Base-by-base conservation (phyloP, 23 red algal genomes). In the Gracilaria gracilis region DNA sequence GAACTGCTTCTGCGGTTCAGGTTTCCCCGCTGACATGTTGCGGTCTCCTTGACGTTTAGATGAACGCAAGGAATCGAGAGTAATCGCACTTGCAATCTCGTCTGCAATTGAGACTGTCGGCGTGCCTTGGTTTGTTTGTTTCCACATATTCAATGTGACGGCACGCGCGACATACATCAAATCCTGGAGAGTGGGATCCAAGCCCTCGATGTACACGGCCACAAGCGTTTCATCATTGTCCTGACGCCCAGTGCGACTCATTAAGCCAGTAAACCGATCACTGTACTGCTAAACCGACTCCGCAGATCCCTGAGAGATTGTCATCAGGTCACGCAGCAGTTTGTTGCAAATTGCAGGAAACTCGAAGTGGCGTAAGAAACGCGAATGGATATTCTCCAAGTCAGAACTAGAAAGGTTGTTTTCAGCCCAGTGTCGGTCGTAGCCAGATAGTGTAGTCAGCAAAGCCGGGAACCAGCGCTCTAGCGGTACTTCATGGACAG, bases 341-440 rank as follows among this genome's bases (percentile, higher is more conserved):
- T 80, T 80, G n/a, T 80, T n/a, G 25, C 38, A 57, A 28, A 80
- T 80, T 0, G 47, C 19, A 2, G 37, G 47, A 0, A 47, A 80
- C n/a, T 80, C 76, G 47, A 80, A 80, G 28, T 80, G 76, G 47
- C 57, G 76, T 12, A 57, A 8, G 47, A 80, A 80, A 20, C 19
- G 14, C 0, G 37, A 6, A 32, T 80, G 76, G 4, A 80, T 32
- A 1, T 57, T 16, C 12, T 54, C n/a, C 47, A 15, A 80, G 5
- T 48, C 2, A 0, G 28, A n/a, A 8, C 76, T 47, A 16, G 15
- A 21, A 2, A 80, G 1, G 47, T 80, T 80, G 0, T 14, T 25
- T 12, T 57, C 76, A 2, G 76, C 47, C 48, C 19, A 80, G 20
- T 80, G 76, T 16, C 76, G 0, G 24, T 80, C 47, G 15, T 80